Evolutionary conservation across 257 asterid species (phyloP).

Genomic region (Linderniella brevidens): DNA sequence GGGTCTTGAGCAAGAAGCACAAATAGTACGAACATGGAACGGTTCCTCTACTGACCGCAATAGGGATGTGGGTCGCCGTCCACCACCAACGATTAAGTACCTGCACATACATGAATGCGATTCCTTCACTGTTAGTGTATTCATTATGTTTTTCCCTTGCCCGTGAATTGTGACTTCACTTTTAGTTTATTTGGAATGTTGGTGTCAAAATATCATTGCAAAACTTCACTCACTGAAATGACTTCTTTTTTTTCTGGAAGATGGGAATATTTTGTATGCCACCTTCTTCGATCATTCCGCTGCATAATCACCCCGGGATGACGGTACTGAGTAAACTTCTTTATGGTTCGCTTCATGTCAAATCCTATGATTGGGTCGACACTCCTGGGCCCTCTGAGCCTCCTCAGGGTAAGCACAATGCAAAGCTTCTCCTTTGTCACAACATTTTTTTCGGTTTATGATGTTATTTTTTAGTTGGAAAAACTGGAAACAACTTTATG

Average conservation of each 20-base stretch:
- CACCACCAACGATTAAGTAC: conserved; percentile 59
- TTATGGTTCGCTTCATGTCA: conserved; percentile 74
- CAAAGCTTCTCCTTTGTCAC: background rate
- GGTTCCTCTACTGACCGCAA: conserved; percentile 31
- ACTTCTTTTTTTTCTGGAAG: conserved; percentile 24
- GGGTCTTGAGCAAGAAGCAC: conserved; percentile 96
- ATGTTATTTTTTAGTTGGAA: no score
- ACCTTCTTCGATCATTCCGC: conserved; percentile 82
- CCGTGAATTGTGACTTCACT: background rate
- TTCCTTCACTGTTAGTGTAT: conserved; percentile 66
- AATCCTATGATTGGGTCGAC: conserved; percentile 83
- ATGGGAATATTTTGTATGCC: conserved; percentile 99
- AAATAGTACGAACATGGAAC: conserved; percentile 60
- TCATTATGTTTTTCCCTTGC: conserved; percentile 1
- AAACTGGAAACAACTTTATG: no score
- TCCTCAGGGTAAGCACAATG: conserved; percentile 46
- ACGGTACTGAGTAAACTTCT: conserved; percentile 97
- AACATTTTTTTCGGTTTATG: no score
- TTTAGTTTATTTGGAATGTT: background rate
- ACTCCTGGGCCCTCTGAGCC: conserved; percentile 57
- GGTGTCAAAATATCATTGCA: no score
- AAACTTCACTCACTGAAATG: no score
- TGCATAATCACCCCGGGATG: conserved; percentile 99
- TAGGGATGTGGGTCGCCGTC: conserved; percentile 24
- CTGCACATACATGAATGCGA: conserved; percentile 82